Base-by-base conservation (phyloP, 345 rosid genomes). In the Psidium friedrichsthalianum region DNA sequence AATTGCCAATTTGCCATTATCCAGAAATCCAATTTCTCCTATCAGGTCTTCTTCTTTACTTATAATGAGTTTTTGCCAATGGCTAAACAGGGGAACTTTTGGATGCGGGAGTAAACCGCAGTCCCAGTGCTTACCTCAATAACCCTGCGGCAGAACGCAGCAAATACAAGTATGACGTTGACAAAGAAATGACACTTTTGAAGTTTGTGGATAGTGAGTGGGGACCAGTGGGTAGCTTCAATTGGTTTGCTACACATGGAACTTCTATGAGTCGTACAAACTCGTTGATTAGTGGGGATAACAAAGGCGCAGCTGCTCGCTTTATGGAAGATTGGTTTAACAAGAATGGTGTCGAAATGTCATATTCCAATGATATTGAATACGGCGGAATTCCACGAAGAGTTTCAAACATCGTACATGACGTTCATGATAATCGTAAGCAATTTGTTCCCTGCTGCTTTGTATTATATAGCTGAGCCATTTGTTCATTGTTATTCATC, bases 201-300 rank as follows among this genome's bases (percentile, higher is more conserved):
- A 97, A 97, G 93, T 97, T 97, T 93, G 95, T 95, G 18, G 99
- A 96, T 87, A 91, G 92, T 78, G 91, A 93, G 87, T 94, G 97
- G 98, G 99, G 99, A 74, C 94, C 99, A 32, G 93, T 96, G 29
- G 99, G 99, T 83, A 95, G 98, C 92, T 96, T 97, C 91, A 97
- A 95, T 87, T 96, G 98, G 99, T 97, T 97, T 91, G 96, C 99
- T 81, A 97, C 99, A 85, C 99, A 97, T 85, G 99, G 99, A 87
- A 96, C 99, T 76, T 97, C 99, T 88, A 97, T 97, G 99, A 94
- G 98, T 85, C 99, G 99, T 84, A 87, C 97, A 85, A 97, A 97
- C 93, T 93, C 98, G 40, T 91, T 96, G 90, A 93, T 96, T 86
- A 97, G 99, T 88, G 99, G 99, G 87, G 99, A 97, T 91, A 97